Conservation (phyloP, 2,329 filamentous ascomycete genomes). For the Pochonia chlamydosporia region DNA sequence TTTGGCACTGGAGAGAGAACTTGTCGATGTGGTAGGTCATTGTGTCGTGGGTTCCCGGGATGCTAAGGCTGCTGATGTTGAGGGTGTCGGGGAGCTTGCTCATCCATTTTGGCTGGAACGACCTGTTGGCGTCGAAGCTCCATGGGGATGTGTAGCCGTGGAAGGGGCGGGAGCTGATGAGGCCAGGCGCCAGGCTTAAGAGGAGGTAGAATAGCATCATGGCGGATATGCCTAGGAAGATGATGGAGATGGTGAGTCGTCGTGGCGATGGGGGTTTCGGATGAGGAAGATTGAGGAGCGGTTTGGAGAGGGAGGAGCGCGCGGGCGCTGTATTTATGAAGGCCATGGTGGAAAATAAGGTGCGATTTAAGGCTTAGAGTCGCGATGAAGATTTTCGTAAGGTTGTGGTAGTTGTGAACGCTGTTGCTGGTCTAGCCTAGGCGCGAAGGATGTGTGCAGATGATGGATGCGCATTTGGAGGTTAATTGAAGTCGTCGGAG, state of each 20-base stretch:
- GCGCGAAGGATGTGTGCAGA: too few species aligned
- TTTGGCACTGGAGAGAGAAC: conserved; percentile 40
- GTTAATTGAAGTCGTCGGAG: too few species aligned
- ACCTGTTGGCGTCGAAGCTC: conserved; percentile 36
- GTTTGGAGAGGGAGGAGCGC: background rate
- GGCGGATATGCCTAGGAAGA: background rate
- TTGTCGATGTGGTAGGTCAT: conserved; percentile 38
- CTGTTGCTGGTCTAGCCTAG: too few species aligned
- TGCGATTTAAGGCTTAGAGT: too few species aligned
- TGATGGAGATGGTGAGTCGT: background rate
- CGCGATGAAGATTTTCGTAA: too few species aligned
- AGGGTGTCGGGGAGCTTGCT: conserved; percentile 32
- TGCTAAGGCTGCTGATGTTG: conserved; percentile 37
- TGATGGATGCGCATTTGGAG: too few species aligned
- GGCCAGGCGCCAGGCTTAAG: conserved; percentile 20
- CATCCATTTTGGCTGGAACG: conserved; percentile 37
- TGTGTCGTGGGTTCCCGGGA: conserved; percentile 49
- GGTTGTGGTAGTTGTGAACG: too few species aligned
- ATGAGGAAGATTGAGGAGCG: background rate
- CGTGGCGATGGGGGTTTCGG: background rate
- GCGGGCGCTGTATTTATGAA: too few species aligned
- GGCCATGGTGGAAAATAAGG: too few species aligned
- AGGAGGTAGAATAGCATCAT: conserved; percentile 13
- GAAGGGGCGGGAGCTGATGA: conserved; percentile 22
- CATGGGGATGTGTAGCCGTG: conserved; percentile 23